A percentile compares a stretch with the other conserved stretches of the same genome.
These are phyloP conservation scores for Lepraria neglecta DNA, from an alignment of 495 filamentous ascomycete genomes.

Conservation along the genomic window DNA sequence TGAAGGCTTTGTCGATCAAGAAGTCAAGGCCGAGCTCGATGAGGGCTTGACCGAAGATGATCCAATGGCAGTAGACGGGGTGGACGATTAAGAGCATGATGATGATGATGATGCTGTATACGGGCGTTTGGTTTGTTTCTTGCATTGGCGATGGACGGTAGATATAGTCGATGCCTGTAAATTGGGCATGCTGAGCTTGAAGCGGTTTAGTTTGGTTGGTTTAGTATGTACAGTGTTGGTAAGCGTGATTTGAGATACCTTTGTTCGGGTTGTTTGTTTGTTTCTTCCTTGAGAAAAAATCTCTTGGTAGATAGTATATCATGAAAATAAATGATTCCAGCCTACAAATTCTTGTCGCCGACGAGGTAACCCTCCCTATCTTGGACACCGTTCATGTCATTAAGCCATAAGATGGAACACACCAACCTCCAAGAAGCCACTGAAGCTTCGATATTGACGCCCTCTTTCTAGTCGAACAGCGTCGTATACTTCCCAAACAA, in stretches of 20 bases:
- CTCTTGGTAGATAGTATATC: background rate
- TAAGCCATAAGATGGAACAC: too few species aligned
- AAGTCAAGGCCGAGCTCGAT: slow-evolving; percentile 76
- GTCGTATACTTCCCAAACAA: slow-evolving; percentile 15
- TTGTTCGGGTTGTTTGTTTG: too few species aligned
- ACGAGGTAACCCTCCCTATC: background rate
- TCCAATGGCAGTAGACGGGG: slow-evolving; percentile 4
- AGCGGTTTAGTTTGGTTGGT: too few species aligned
- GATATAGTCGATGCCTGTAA: background rate
- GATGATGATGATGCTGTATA: background rate
- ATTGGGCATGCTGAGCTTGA: too few species aligned
- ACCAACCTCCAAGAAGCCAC: too few species aligned
- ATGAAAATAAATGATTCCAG: background rate
- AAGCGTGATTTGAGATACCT: slow-evolving; percentile 2
- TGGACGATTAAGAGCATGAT: slow-evolving; percentile 11
- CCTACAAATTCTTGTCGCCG: background rate
- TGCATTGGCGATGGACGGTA: background rate
- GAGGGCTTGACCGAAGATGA: slow-evolving; percentile 43
- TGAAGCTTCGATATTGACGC: background rate
- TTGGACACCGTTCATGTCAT: too few species aligned
- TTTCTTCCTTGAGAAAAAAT: background rate
- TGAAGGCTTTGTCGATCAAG: slow-evolving; percentile 83
- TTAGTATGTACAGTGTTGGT: background rate
- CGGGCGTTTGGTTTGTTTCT: background rate
- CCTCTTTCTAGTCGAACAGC: slow-evolving; percentile 2